Evolutionary conservation across 164 flowering plant genomes (phyloP).

Genomic region (Chloranthus sessilifolius): DNA sequence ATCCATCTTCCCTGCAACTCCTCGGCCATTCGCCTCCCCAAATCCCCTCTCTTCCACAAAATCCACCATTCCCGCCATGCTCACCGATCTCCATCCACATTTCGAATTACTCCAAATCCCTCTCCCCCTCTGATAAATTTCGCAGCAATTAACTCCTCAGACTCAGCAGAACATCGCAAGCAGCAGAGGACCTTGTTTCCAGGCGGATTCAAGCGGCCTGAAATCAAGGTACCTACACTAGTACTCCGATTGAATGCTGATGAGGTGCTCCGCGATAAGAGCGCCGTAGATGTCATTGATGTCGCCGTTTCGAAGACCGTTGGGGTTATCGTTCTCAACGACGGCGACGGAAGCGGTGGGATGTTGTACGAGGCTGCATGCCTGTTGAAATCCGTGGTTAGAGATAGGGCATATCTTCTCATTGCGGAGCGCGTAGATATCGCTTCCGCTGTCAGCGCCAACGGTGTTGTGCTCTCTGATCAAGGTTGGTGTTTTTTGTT

Average conservation of each 20-base stretch:
- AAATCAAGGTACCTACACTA: conserved; percentile 64
- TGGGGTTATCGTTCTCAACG: conserved; percentile 62
- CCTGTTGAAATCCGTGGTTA: conserved; percentile 64
- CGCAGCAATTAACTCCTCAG: conserved; percentile 6
- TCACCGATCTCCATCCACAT: conserved; percentile 10
- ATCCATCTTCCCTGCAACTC: conserved; percentile 27
- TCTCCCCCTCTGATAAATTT: conserved; percentile 10
- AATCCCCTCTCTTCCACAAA: conserved; percentile 18
- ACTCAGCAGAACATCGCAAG: conserved; percentile 12
- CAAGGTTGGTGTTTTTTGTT: conserved; percentile 57
- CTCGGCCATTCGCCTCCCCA: conserved; percentile 13
- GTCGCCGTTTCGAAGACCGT: conserved; percentile 56
- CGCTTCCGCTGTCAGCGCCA: conserved; percentile 84
- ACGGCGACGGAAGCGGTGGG: conserved; percentile 45
- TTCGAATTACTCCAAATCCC: neutral
- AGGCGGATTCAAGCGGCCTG: conserved; percentile 84
- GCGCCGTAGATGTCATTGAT: conserved; percentile 45
- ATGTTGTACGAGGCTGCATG: conserved; percentile 80
- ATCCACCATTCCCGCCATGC: conserved; percentile 4
- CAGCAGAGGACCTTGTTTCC: conserved; percentile 61
- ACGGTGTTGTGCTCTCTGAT: conserved; percentile 89
- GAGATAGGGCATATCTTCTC: conserved; percentile 72
- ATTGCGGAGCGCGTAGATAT: conserved; percentile 84
- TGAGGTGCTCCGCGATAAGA: conserved; percentile 41
- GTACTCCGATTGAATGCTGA: conserved; percentile 50